These are phyloP conservation scores for Corinectria fuckeliana DNA, from an alignment of 2,329 filamentous ascomycete genomes.

Conservation along the genomic window DNA sequence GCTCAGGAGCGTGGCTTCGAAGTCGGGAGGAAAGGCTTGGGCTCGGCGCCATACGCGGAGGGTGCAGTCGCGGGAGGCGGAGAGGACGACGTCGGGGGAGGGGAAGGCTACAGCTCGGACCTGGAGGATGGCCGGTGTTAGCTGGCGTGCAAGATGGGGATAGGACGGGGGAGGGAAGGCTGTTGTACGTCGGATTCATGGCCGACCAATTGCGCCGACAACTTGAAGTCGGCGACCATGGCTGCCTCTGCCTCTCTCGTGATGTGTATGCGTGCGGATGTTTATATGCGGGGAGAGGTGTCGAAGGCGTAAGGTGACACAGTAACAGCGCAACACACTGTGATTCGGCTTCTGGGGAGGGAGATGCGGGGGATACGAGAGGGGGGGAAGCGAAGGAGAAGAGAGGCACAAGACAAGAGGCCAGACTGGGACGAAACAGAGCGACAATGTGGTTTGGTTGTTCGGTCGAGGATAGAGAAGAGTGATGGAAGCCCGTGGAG, in stretches of 20 bases:
- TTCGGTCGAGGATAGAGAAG: conserved; percentile 19
- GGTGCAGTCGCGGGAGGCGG: conserved; percentile 89
- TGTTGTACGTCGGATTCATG: conserved; percentile 89
- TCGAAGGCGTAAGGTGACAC: background rate
- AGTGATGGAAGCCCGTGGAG: conserved; percentile 38
- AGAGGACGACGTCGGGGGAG: conserved; percentile 73
- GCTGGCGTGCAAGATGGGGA: background rate
- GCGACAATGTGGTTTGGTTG: background rate
- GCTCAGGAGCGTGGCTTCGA: conserved; percentile 78
- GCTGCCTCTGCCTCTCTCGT: conserved; percentile 44
- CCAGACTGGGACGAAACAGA: background rate
- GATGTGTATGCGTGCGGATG: conserved; percentile 15
- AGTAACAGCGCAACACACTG: background rate
- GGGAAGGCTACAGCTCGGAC: conserved; percentile 88
- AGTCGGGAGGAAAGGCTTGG: conserved; percentile 70
- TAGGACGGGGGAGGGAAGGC: background rate
- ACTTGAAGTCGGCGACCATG: conserved; percentile 80
- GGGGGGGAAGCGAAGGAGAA: background rate
- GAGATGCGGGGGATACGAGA: background rate
- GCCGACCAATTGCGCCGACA: conserved; percentile 86
- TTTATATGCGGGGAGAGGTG: conserved; percentile 1
- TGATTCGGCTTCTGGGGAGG: background rate
- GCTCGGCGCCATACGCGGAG: conserved; percentile 84
- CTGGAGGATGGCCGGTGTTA: conserved; percentile 53
- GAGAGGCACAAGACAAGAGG: background rate